These are phyloP conservation scores for Phytopythium kandeliae DNA, from an alignment of 352 stramenopile genomes.

Conservation along the genomic window DNA sequence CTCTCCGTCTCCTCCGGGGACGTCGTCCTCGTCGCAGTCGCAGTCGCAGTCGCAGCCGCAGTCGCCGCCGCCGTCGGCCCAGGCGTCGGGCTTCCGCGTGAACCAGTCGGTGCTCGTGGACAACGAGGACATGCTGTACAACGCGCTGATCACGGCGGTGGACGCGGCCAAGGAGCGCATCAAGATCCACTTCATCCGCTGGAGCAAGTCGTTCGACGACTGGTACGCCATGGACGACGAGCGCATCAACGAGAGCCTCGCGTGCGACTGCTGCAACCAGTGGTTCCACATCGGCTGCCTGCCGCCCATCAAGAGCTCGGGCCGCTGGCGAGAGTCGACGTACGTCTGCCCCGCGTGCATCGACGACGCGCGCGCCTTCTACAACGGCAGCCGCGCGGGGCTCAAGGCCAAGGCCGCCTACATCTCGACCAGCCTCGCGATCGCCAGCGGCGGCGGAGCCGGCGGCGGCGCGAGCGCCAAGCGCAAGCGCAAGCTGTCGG, in stretches of 20 bases:
- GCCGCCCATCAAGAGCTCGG: constrained; percentile 79
- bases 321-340: constrained; percentile 79
- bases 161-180: constrained; percentile 64
- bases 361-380: constrained; percentile 64
- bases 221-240: constrained; percentile 89
- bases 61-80: constrained; percentile 7
- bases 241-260: constrained; percentile 85
- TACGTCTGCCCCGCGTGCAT: constrained; percentile 83
- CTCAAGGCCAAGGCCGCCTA: constrained; percentile 41
- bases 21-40: too few relatives aligned
- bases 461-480: constrained; percentile 13
- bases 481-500: constrained; percentile 40
- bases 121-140: constrained; percentile 85
- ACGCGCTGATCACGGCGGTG: constrained; percentile 80
- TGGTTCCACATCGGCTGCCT: constrained; percentile 87
- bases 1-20: background rate
- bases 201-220: constrained; percentile 85
- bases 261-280: constrained; percentile 84
- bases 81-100: constrained; percentile 53
- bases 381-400: constrained; percentile 49
- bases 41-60: too few relatives aligned
- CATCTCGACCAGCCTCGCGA: constrained; percentile 25
- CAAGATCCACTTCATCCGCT: constrained; percentile 85
- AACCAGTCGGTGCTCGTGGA: constrained; percentile 83
- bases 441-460: constrained; percentile 15